phyloP scores from a whole-genome alignment of 345 rosid species.

The Lagerstroemia speciosa region DNA sequence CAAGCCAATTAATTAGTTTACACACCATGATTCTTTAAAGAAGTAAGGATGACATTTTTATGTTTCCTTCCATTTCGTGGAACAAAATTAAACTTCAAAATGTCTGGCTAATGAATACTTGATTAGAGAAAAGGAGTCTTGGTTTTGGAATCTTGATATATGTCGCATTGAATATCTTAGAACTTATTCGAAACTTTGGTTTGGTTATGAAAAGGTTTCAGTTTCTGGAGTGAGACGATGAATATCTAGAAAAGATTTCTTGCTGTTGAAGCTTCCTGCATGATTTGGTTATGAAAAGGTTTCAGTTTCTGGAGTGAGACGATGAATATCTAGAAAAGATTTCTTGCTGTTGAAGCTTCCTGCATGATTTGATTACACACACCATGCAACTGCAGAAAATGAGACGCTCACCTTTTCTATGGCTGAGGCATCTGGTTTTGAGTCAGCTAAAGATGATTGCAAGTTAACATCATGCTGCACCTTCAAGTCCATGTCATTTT shows the following conservation, averaged over 20 bases:
- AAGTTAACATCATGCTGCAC: constrained; percentile 1
- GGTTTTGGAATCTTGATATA: no score
- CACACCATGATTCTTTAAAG: not conserved
- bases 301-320: not conserved
- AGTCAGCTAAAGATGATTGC: constrained; percentile 6
- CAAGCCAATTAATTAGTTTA: not conserved
- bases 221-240: not conserved
- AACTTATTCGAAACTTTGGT: no score
- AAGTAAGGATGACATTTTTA: not conserved
- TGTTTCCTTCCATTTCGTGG: not conserved
- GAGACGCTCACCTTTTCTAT: constrained; percentile 4
- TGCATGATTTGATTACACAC: not conserved
- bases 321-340: not conserved
- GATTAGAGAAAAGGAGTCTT: no score
- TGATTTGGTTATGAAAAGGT: not conserved
- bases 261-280: not conserved
- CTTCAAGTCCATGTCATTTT: constrained; percentile 7
- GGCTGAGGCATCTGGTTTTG: not conserved
- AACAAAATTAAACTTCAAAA: not conserved
- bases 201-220: not conserved
- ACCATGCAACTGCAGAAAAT: not conserved
- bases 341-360: not conserved
- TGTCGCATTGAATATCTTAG: no score
- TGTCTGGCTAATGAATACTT: no score
- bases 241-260: not conserved